Percentiles rank a stretch among this genome's conserved stretches.
phyloP scores from a whole-genome alignment of 2,329 filamentous ascomycete species.

The Arthrobotrys conoides region DNA sequence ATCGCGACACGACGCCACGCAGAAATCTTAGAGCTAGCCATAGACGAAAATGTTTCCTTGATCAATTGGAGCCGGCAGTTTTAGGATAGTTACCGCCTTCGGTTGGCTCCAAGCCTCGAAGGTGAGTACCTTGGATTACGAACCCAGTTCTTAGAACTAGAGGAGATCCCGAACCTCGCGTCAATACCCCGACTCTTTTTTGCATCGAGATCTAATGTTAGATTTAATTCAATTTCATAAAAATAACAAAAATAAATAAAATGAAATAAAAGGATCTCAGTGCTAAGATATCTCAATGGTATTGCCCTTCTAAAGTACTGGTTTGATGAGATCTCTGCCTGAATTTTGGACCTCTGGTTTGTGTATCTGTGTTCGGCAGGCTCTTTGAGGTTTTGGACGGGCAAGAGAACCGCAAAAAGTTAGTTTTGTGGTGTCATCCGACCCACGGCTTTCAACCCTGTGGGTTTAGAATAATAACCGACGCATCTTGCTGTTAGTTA shows the following conservation, averaged over 20 bases:
- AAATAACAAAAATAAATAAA: no score
- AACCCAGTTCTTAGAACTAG: not conserved
- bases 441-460: constrained; percentile 56
- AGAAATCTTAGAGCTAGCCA: not conserved
- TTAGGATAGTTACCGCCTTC: not conserved
- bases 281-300: not conserved
- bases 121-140: not conserved
- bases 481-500: constrained; percentile 28
- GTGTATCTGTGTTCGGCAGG: constrained; percentile 43
- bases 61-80: constrained; percentile 14
- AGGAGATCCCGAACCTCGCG: not conserved
- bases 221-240: no score
- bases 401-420: constrained; percentile 53
- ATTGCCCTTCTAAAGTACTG: not conserved
- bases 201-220: no score
- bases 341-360: constrained; percentile 13
- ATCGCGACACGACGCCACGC: constrained; percentile 13
- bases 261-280: no score
- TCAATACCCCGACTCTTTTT: no score
- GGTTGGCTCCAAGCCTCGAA: not conserved
- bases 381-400: constrained; percentile 38
- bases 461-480: constrained; percentile 46
- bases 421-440: constrained; percentile 59
- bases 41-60: not conserved
- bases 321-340: constrained; percentile 19